Evolutionary conservation across 208 protist species (phyloP), one percentile per base, ranked within the genome.

Genomic region (Acanthamoeba royreba): DNA sequence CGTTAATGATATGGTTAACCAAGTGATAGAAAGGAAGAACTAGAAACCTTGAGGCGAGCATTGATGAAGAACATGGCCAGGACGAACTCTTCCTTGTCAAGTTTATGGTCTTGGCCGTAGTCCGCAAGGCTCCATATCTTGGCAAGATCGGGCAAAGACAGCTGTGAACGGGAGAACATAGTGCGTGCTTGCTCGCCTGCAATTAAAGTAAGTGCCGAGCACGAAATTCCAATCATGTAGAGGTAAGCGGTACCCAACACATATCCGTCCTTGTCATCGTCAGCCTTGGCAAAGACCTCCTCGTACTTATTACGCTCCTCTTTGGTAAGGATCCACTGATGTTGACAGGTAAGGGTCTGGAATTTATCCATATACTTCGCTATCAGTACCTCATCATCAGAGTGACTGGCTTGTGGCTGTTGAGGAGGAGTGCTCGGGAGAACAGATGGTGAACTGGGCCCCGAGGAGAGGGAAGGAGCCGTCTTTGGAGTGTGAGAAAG

Each of bases 61-160:
- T 90, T 90, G 53, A 90, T 90, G 83, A 90, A 47, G 42, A 69
- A 90, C 83, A 90, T 90, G 46, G 83, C 83, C 35, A 90, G 58
- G 46, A 90, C 28, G 35, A 90, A 90, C 83, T 90, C 83, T 0
- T 90, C 83, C 53, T 45, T 58, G 47, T 66, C 47, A 33, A 90
- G 83, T 11, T 22, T 11, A 33, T 66, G 49, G 52, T 89, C 81
- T 38, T 61, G 49, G 81, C 38, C 38, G 28, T 89, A 43, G 81
- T 89, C 81, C 22, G 81, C 25, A 28, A 89, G 49, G 81, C 43
- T 17, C 72, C 81, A 89, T n/a, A 89, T 89, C 81, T 89, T 89
- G 81, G 31, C 81, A 25, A 89, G 81, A 33, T 89, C 81, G 42
- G 28, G 38, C 38, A 40, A 25, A 17, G 33, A 22, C 38, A 81